Evolutionary conservation across 2,329 filamentous ascomycete species (phyloP), one percentile per base, ranked within the genome.

Genomic region (Hortaea sp.): DNA sequence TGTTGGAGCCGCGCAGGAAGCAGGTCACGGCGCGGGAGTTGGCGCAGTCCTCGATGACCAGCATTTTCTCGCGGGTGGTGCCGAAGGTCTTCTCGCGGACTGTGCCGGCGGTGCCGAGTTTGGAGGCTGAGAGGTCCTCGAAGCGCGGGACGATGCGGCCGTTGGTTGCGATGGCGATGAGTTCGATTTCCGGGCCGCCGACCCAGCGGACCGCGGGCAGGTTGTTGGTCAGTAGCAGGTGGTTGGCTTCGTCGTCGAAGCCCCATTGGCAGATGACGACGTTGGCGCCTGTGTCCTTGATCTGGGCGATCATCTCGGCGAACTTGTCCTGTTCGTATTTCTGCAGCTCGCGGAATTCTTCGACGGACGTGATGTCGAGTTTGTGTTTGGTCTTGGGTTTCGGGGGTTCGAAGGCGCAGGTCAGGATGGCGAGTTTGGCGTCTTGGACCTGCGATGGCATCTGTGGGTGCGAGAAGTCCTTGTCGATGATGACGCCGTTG

Each of bases 321-420:
- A 98, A 98, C 72, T 97, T 98, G 65, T 87, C 85, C 60, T 83
- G 83, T 71, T 98, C 92, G 72, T 98, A 98, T 58, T 77, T 86
- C 65, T 98, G 92, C 55, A 98, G 73, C 71, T 94, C 92, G 76
- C 94, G 95, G 77, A 95, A 98, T 72, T 98, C 92, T 58, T 97
- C 90, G 6, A 98, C 90, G 38, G 82, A 86, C 47, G 88, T 92
- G 64, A 98, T 98, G 63, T 98, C 92, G 51, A 98, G 79, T 76
- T 95, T 94, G 72, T 98, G 92, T 79, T 98, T 98, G 41, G 92
- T 98, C 80, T 98, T 98, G 57, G 92, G 92, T 78, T 98, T 98
- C 43, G 92, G 92, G 30, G 92, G 92, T 73, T 98, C 92, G 65
- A 98, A 98, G 4, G 92, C 88, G 67, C 92, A 98, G 43, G 92